phyloP scores from a whole-genome alignment of 2,329 filamentous ascomycete species.

The Cladosporium sp. region DNA sequence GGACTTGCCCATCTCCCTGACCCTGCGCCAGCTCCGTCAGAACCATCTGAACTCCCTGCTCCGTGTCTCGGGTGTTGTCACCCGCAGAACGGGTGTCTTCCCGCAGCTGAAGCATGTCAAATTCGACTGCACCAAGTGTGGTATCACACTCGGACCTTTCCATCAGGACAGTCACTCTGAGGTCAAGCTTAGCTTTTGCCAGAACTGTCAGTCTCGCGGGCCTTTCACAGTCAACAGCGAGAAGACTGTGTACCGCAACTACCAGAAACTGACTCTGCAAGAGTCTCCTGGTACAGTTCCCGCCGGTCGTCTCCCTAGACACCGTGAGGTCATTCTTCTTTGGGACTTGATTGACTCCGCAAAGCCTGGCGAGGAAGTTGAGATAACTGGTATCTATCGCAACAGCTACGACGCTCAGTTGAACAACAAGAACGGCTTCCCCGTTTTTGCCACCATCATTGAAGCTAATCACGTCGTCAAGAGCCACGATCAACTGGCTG shows the following conservation, averaged over 20 bases:
- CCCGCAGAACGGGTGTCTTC: conserved; percentile 88
- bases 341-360: conserved; percentile 96
- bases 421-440: conserved; percentile 98
- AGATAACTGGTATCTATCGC: conserved; percentile 92
- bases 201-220: conserved; percentile 89
- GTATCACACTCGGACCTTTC: conserved; percentile 85
- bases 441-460: conserved; percentile 93
- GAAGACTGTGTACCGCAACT: conserved; percentile 97
- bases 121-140: conserved; percentile 93
- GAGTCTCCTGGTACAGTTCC: conserved; percentile 96
- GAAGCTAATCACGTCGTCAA: conserved; percentile 98
- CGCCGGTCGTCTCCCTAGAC: conserved; percentile 85
- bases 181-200: conserved; percentile 93
- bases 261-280: conserved; percentile 94
- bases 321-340: conserved; percentile 88
- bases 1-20: conserved; percentile 90
- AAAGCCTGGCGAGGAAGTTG: conserved; percentile 96
- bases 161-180: conserved; percentile 96
- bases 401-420: conserved; percentile 98
- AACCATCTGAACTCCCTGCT: conserved; percentile 94
- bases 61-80: conserved; percentile 90
- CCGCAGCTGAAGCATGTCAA: conserved; percentile 98
- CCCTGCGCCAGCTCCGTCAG: conserved; percentile 87
- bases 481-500: conserved; percentile 92
- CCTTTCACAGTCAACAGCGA: conserved; percentile 95